Evolutionary conservation across 1,139 yeast species (phyloP).

Genomic region (Scheffersomyces parashehatae): DNA sequence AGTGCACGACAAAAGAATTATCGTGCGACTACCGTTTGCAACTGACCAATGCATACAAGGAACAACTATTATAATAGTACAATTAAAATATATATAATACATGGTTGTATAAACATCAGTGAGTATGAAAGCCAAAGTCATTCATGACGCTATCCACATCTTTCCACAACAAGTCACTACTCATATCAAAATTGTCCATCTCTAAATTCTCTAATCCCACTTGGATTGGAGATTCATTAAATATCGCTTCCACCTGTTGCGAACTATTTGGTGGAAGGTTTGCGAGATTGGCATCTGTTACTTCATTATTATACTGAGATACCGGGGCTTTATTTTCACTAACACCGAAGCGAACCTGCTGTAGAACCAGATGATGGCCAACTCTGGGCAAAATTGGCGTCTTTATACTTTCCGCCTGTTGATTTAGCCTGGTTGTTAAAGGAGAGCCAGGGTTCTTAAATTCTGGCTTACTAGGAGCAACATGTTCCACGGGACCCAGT

Average conservation of each 20-base stretch:
- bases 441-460: not conserved
- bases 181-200: conserved; percentile 34
- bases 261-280: not conserved
- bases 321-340: not conserved
- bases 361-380: not conserved
- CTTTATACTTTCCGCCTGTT: too few relatives aligned
- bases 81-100: conserved; percentile 5
- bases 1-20: conserved; percentile 4
- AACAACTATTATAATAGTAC: too few relatives aligned
- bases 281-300: too few relatives aligned
- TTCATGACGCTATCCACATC: conserved; percentile 92
- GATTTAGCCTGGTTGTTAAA: not conserved
- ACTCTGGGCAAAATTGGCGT: not conserved
- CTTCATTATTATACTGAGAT: not conserved
- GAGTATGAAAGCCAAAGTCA: conserved; percentile 84
- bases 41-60: not conserved
- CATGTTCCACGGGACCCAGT: not conserved
- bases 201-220: conserved; percentile 35
- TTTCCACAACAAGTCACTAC: conserved; percentile 76
- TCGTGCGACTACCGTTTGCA: conserved; percentile 1
- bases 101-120: conserved; percentile 17
- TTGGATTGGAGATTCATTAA: conserved; percentile 33
- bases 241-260: not conserved
- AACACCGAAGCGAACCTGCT: not conserved
- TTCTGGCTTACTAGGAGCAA: not conserved